Conservation (phyloP, 2,329 filamentous ascomycete species). For the Phyllosticta paracitricarpa region DNA sequence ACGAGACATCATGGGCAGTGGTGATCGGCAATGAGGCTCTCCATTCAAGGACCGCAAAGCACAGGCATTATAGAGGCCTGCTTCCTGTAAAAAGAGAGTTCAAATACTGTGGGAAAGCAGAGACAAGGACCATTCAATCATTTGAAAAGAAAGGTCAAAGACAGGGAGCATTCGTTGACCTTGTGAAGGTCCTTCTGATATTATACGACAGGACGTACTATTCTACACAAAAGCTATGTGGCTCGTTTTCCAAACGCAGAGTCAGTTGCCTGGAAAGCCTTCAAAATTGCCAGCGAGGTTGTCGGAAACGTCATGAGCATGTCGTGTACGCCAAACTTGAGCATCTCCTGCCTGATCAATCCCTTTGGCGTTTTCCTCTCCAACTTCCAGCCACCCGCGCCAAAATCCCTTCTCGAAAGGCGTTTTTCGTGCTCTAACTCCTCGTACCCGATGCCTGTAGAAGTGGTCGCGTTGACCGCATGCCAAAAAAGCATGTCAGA, state of each 20-base stretch:
- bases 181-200: too few relatives aligned
- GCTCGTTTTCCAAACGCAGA: neutral
- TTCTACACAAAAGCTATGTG: too few relatives aligned
- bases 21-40: too few relatives aligned
- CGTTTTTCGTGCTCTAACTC: constrained; percentile 38
- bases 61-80: too few relatives aligned
- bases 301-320: constrained; percentile 49
- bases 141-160: too few relatives aligned
- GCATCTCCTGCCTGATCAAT: constrained; percentile 43
- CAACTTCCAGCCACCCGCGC: constrained; percentile 41
- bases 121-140: too few relatives aligned
- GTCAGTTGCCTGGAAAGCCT: constrained; percentile 31
- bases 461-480: constrained; percentile 41
- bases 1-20: too few relatives aligned
- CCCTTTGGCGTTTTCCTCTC: constrained; percentile 40
- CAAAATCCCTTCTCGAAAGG: constrained; percentile 30
- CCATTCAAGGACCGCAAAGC: too few relatives aligned
- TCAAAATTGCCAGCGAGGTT: constrained; percentile 41
- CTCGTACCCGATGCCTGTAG: constrained; percentile 30
- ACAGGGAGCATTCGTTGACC: neutral
- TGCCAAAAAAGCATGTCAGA: constrained; percentile 45
- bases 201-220: neutral
- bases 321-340: constrained; percentile 49
- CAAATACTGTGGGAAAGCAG: too few relatives aligned
- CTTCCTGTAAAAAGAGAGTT: too few relatives aligned